These are phyloP conservation scores for Mycena galopus DNA, from an alignment of 768 basidiomycete species.

Conservation along the genomic window DNA sequence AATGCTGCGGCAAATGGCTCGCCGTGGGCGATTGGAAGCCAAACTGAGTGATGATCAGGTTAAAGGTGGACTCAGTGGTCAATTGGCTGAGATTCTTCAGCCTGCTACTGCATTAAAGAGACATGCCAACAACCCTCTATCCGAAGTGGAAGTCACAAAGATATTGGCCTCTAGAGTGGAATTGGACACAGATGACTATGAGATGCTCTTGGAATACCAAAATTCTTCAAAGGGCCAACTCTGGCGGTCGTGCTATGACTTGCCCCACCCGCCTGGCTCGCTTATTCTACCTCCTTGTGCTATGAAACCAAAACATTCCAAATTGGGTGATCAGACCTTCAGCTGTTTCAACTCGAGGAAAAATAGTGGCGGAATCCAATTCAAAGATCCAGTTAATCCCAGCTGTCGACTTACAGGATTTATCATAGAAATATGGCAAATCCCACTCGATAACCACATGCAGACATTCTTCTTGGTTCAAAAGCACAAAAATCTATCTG, in stretches of 20 bases:
- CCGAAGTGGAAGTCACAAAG: conserved; percentile 15
- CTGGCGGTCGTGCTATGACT: conserved; percentile 25
- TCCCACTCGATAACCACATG: conserved; percentile 39
- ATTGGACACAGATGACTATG: conserved; percentile 29
- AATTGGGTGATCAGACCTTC: conserved; percentile 34
- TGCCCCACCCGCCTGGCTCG: conserved; percentile 25
- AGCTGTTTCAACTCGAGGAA: conserved; percentile 36
- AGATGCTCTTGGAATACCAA: conserved; percentile 36
- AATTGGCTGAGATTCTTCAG: conserved; percentile 17
- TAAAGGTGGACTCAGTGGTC: not conserved
- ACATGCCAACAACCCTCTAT: not conserved
- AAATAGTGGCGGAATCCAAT: conserved; percentile 38
- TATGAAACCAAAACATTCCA: conserved; percentile 22
- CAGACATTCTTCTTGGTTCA: conserved; percentile 39
- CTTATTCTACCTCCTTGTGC: conserved; percentile 36
- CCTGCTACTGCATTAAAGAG: not conserved
- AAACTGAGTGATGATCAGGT: conserved; percentile 4
- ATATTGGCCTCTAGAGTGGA: conserved; percentile 26
- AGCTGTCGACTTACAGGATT: conserved; percentile 31
- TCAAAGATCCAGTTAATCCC: not conserved
- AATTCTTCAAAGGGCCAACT: conserved; percentile 23
- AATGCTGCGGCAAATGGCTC: conserved; percentile 26
- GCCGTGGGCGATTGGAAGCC: conserved; percentile 8
- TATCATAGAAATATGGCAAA: conserved; percentile 34
- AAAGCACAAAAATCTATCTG: conserved; percentile 33